Conservation (phyloP, 139 green algal genomes). For the Coccomyxa sp. region DNA sequence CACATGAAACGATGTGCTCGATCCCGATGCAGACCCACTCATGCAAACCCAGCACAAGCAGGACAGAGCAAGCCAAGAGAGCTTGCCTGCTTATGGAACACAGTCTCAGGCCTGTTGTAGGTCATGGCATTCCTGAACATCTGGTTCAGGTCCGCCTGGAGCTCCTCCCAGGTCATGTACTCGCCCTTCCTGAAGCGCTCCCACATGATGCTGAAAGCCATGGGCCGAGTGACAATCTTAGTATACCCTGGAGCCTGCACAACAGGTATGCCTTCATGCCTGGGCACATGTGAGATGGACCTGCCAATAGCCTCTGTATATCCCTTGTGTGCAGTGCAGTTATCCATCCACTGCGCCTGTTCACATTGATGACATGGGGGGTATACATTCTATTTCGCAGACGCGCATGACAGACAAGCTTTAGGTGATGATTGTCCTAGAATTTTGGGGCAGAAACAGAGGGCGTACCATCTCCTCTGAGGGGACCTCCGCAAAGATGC, state of each 20-base stretch:
- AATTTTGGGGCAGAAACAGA: no score
- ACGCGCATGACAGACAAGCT: no score
- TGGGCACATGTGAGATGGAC: no score
- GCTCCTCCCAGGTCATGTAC: constrained; percentile 48
- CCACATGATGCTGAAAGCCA: constrained; percentile 78
- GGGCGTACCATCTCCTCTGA: constrained; percentile 50
- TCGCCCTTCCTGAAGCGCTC: constrained; percentile 21
- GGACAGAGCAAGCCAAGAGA: background rate
- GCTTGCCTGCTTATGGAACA: constrained; percentile 30
- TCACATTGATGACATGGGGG: background rate
- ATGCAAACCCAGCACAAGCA: background rate
- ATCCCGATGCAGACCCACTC: background rate
- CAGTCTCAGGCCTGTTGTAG: constrained; percentile 42
- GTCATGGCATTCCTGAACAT: constrained; percentile 65
- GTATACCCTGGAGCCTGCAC: constrained; percentile 54
- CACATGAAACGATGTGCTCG: background rate
- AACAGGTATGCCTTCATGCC: no score
- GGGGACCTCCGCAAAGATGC: constrained; percentile 55
- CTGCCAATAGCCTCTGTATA: background rate
- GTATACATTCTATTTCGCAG: background rate
- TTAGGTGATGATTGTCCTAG: no score
- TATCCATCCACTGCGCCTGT: background rate
- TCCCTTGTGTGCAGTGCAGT: background rate
- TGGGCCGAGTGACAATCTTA: constrained; percentile 63
- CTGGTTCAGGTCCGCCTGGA: constrained; percentile 42